Conservation (phyloP, 768 basidiomycete species). For the Rhizopogon rudus region DNA sequence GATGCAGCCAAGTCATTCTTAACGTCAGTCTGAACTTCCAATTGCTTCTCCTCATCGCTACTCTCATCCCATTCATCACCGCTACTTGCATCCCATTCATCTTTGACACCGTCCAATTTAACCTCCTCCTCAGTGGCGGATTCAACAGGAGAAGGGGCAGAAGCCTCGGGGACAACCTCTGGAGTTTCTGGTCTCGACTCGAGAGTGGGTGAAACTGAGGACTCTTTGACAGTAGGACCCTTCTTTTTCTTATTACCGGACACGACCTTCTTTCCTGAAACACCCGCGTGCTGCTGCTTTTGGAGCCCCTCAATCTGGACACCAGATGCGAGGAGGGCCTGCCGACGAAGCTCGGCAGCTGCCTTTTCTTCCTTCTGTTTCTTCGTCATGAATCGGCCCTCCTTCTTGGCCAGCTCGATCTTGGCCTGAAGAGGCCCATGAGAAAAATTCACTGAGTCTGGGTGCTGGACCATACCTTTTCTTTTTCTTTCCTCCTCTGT, state of each 20-base stretch:
- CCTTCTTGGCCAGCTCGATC: conserved; percentile 86
- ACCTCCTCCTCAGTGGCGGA: conserved; percentile 24
- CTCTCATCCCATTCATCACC: conserved; percentile 42
- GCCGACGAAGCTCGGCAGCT: conserved; percentile 83
- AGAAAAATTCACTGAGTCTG: neutral
- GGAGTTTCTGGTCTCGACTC: conserved; percentile 50
- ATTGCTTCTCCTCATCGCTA: conserved; percentile 17
- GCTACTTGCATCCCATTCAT: conserved; percentile 51
- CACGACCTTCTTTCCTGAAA: conserved; percentile 63
- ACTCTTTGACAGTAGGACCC: conserved; percentile 43
- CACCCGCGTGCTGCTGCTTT: conserved; percentile 45
- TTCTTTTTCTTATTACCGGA: conserved; percentile 87
- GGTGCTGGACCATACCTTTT: conserved; percentile 51
- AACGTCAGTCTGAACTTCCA: neutral
- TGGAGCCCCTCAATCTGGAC: conserved; percentile 82
- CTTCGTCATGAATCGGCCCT: conserved; percentile 92
- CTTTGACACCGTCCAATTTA: conserved; percentile 32
- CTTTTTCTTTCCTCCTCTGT: conserved; percentile 80
- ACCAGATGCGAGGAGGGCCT: conserved; percentile 87
- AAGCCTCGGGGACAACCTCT: conserved; percentile 16
- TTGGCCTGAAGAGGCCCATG: conserved; percentile 55
- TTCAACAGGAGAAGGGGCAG: conserved; percentile 30
- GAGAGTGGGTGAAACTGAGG: conserved; percentile 39
- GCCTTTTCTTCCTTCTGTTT: conserved; percentile 94
- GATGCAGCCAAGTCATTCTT: neutral